A percentile compares a stretch with the other conserved stretches of the same genome.
Evolutionary conservation across 768 basidiomycete genomes (phyloP).

Genomic region (Rhodosporidiobolus sp.): DNA sequence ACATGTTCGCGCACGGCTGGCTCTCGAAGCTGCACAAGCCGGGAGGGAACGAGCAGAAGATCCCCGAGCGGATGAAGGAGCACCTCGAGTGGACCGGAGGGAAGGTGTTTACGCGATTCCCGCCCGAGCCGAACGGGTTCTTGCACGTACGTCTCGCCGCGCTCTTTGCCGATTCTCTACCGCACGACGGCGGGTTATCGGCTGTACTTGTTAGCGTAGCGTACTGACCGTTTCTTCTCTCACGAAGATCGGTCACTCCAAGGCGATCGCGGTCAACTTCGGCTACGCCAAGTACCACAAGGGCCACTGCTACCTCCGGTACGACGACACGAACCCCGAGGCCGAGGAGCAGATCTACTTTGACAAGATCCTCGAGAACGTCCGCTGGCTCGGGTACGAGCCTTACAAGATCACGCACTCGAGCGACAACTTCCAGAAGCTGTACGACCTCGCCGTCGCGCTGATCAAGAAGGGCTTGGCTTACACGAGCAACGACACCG

Average conservation of each 20-base stretch:
- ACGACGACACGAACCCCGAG: slow-evolving; percentile 98
- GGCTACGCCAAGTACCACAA: slow-evolving; percentile 93
- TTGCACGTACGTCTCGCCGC: slow-evolving; percentile 58
- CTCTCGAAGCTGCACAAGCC: slow-evolving; percentile 87
- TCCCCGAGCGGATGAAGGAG: slow-evolving; percentile 68
- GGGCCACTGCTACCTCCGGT: slow-evolving; percentile 90
- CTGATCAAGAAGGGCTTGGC: slow-evolving; percentile 85
- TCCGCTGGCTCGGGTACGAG: slow-evolving; percentile 95
- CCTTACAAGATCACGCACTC: slow-evolving; percentile 99
- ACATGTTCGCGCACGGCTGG: slow-evolving; percentile 88
- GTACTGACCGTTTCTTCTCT: not conserved
- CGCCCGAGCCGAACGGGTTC: slow-evolving; percentile 96
- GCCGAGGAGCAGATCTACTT: slow-evolving; percentile 95
- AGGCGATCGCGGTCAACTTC: slow-evolving; percentile 96
- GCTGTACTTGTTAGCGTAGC: not conserved
- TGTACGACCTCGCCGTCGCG: slow-evolving; percentile 82
- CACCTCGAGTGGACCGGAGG: slow-evolving; percentile 79
- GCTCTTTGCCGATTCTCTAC: too few relatives aligned
- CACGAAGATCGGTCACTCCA: slow-evolving; percentile 81
- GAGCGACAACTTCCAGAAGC: slow-evolving; percentile 86
- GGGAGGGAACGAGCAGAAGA: slow-evolving; percentile 85
- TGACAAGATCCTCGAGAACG: slow-evolving; percentile 89
- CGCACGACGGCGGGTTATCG: not conserved
- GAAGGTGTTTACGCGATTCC: slow-evolving; percentile 89
- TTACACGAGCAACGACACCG: slow-evolving; percentile 93